Evolutionary conservation across 179 eudicot genomes (phyloP).

Genomic region (Actinidia arguta): DNA sequence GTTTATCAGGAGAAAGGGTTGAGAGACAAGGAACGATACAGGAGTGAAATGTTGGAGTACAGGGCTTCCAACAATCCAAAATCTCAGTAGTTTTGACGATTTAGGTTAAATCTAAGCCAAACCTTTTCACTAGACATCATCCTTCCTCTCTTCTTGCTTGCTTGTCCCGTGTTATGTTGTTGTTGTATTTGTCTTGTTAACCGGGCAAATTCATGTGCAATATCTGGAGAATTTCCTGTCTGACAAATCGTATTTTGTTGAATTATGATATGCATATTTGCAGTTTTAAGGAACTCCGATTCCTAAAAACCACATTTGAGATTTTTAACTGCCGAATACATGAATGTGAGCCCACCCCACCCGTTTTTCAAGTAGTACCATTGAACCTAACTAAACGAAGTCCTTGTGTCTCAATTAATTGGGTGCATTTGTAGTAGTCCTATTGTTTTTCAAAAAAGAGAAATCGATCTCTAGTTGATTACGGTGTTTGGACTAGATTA

Average conservation of each 20-base stretch:
- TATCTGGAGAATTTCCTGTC: neutral
- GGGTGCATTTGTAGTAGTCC: too few species aligned
- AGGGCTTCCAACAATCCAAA: constrained; percentile 26
- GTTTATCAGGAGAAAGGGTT: constrained; percentile 54
- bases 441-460: too few species aligned
- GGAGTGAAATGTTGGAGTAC: constrained; percentile 43
- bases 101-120: neutral
- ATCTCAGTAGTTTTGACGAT: constrained; percentile 6
- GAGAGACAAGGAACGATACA: constrained; percentile 48
- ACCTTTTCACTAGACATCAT: neutral
- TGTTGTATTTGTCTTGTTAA: neutral
- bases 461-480: too few species aligned
- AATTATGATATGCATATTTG: too few species aligned
- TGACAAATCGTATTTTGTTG: neutral
- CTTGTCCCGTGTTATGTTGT: neutral
- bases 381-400: too few species aligned
- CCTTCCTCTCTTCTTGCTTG: neutral
- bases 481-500: too few species aligned
- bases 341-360: too few species aligned
- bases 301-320: too few species aligned
- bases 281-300: too few species aligned
- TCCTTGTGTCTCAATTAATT: too few species aligned
- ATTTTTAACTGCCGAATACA: too few species aligned
- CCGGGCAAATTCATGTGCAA: neutral
- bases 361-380: too few species aligned